A percentile compares a stretch with the other conserved stretches of the same genome.
phyloP scores from a whole-genome alignment of 768 basidiomycete genomes.

The Mycena amicta region DNA sequence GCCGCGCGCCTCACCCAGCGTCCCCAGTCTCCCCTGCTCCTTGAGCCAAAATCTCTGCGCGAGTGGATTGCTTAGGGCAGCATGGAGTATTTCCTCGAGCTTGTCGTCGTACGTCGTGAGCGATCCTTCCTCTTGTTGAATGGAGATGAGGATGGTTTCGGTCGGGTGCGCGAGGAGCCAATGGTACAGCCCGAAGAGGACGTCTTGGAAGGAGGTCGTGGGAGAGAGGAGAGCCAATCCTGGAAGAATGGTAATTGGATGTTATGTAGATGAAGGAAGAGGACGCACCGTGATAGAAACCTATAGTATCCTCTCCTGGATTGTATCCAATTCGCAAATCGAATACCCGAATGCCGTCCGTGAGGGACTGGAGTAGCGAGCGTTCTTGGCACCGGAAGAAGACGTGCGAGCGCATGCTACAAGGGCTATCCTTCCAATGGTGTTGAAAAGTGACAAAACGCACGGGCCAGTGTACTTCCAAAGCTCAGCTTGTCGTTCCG shows the following conservation, averaged over 20 bases:
- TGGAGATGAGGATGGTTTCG: slow-evolving; percentile 20
- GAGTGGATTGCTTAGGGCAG: slow-evolving; percentile 5
- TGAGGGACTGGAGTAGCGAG: slow-evolving; percentile 47
- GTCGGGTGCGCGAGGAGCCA: slow-evolving; percentile 22
- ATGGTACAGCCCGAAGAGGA: slow-evolving; percentile 19
- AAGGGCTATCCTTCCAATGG: too few relatives aligned
- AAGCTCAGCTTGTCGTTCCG: slow-evolving; percentile 42
- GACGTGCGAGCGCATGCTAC: slow-evolving; percentile 38
- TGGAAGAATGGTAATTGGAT: background rate
- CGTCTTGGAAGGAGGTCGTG: slow-evolving; percentile 20
- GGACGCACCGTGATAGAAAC: slow-evolving; percentile 48
- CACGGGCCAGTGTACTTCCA: slow-evolving; percentile 47
- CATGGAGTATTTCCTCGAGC: slow-evolving; percentile 13
- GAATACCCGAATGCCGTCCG: slow-evolving; percentile 53
- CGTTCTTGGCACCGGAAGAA: slow-evolving; percentile 48
- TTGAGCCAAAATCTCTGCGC: slow-evolving; percentile 17
- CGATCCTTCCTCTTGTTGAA: slow-evolving; percentile 21
- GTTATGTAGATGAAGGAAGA: too few relatives aligned
- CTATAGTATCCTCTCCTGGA: slow-evolving; percentile 52
- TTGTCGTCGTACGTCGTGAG: slow-evolving; percentile 16
- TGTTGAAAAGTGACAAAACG: too few relatives aligned
- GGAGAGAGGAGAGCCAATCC: slow-evolving; percentile 19
- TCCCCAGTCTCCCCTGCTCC: slow-evolving; percentile 11
- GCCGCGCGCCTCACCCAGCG: slow-evolving; percentile 15
- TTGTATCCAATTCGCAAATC: slow-evolving; percentile 52